These are phyloP conservation scores for Ustilago lituana DNA, from an alignment of 1,284 basidiomycete genomes.

Conservation along the genomic window DNA sequence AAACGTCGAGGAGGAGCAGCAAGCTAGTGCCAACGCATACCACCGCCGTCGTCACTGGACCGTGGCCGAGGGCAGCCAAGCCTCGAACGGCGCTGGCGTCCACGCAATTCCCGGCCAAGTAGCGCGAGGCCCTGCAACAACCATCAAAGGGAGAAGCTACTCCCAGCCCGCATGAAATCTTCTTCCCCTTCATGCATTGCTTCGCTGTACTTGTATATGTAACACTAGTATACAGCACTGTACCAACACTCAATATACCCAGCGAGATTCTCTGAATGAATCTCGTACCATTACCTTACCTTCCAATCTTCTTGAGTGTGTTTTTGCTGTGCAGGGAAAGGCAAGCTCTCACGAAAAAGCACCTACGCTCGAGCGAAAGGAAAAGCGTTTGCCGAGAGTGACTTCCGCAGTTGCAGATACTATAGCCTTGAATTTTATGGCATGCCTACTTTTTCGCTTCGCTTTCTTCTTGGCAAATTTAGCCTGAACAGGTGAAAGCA, in stretches of 20 bases:
- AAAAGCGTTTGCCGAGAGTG: too few species aligned
- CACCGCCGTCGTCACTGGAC: conserved; percentile 35
- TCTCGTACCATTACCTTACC: too few species aligned
- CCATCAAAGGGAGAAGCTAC: conserved; percentile 16
- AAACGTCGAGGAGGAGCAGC: conserved; percentile 5
- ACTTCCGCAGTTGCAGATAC: too few species aligned
- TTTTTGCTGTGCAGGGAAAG: too few species aligned
- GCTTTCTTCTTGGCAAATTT: too few species aligned
- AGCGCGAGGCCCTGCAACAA: background rate
- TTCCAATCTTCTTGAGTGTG: too few species aligned
- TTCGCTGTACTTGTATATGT: conserved; percentile 2
- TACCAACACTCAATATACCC: conserved; percentile 19
- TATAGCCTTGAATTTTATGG: too few species aligned
- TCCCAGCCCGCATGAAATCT: conserved; percentile 20
- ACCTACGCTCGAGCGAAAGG: too few species aligned
- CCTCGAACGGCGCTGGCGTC: conserved; percentile 16
- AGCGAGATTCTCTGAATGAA: too few species aligned
- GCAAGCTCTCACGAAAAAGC: too few species aligned
- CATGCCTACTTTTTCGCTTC: too few species aligned
- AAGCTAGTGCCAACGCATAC: conserved; percentile 1
- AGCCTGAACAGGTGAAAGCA: too few species aligned
- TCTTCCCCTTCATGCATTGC: background rate
- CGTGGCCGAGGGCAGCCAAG: conserved; percentile 32
- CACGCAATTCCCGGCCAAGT: conserved; percentile 11
- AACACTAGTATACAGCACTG: conserved; percentile 2